These are phyloP conservation scores for Phytophthora agathidicida DNA, from an alignment of 352 stramenopile species.

Conservation along the genomic window DNA sequence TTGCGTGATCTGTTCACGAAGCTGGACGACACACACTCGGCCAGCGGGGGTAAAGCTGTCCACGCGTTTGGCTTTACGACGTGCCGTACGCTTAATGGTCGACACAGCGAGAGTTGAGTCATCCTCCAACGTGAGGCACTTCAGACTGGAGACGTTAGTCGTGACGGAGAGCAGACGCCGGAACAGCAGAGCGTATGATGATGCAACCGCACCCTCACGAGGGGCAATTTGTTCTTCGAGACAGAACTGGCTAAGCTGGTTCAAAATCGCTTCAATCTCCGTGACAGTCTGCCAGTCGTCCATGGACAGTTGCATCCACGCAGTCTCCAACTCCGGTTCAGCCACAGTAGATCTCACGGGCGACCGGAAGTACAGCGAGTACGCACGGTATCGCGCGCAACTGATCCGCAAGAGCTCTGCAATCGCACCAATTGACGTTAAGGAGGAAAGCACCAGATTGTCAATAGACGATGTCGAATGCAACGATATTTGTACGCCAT, in stretches of 20 bases:
- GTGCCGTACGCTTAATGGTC: conserved; percentile 3
- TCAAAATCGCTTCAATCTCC: conserved; percentile 42
- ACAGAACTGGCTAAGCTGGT: conserved; percentile 33
- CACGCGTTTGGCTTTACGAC: conserved; percentile 27
- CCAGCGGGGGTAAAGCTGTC: conserved; percentile 27
- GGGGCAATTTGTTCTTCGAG: conserved; percentile 25
- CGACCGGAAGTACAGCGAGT: conserved; percentile 37
- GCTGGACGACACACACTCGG: conserved; percentile 17
- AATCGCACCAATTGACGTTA: conserved; percentile 31
- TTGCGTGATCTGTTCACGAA: conserved; percentile 23
- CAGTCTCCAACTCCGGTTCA: conserved; percentile 20
- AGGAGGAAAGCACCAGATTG: conserved; percentile 8
- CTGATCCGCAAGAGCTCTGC: conserved; percentile 34
- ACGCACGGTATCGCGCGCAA: conserved; percentile 29
- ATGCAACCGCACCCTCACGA: conserved; percentile 14
- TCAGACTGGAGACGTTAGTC: conserved; percentile 27
- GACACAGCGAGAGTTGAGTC: not conserved
- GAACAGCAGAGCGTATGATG: conserved; percentile 41
- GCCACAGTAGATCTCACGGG: conserved; percentile 7
- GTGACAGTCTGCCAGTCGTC: conserved; percentile 35
- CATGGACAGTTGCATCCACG: conserved; percentile 32
- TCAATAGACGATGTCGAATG: conserved; percentile 14
- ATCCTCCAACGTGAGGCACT: conserved; percentile 35
- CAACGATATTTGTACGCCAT: not conserved
- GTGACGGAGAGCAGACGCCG: conserved; percentile 39